phyloP scores from a whole-genome alignment of 208 protist genomes.

The Leishmania amazonensis region DNA sequence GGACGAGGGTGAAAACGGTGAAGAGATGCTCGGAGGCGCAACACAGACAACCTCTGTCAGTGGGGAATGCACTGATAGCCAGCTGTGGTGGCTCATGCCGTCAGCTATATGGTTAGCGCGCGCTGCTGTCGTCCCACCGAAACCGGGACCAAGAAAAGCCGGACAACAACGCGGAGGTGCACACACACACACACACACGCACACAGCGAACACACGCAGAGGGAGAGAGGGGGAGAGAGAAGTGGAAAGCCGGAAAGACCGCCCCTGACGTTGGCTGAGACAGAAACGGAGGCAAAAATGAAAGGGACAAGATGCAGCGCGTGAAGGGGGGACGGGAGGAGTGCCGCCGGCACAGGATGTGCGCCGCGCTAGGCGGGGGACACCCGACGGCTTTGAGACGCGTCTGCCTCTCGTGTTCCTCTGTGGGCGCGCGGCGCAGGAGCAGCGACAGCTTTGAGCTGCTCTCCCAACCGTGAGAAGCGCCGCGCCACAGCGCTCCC shows the following conservation, averaged over 20 bases:
- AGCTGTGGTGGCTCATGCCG: too few relatives aligned
- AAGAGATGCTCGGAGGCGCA: too few relatives aligned
- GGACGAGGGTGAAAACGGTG: too few relatives aligned
- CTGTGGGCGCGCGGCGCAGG: neutral
- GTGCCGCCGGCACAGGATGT: neutral
- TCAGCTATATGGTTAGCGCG: too few relatives aligned
- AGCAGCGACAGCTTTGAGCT: neutral
- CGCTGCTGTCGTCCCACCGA: too few relatives aligned
- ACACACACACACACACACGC: neutral
- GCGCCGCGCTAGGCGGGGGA: neutral
- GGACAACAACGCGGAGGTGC: neutral
- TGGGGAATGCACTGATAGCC: too few relatives aligned
- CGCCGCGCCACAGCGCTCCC: neutral
- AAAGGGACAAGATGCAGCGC: neutral
- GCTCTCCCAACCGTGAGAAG: neutral
- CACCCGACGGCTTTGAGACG: neutral
- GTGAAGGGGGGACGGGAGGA: neutral
- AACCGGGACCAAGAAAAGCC: too few relatives aligned
- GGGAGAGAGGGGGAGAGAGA: neutral
- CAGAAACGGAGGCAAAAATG: too few relatives aligned
- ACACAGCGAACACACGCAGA: neutral
- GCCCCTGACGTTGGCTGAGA: too few relatives aligned
- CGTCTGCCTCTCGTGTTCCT: neutral
- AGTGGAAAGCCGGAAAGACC: neutral
- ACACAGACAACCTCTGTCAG: too few relatives aligned